Conservation (phyloP, 2,329 filamentous ascomycete species). For the Cercospora citrullina region DNA sequence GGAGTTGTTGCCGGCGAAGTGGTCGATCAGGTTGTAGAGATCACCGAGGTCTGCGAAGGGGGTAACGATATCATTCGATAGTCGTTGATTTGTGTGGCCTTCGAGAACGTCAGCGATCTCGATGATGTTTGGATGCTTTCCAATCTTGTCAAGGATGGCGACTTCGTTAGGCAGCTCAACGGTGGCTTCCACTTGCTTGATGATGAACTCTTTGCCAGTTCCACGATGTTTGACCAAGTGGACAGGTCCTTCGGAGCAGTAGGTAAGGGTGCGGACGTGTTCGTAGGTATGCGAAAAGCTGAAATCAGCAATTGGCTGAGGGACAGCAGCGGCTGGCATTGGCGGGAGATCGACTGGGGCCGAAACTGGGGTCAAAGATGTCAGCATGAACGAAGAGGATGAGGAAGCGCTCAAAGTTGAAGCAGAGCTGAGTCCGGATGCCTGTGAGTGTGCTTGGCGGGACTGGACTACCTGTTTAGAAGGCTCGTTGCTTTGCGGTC, state of each 20-base stretch:
- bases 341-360: neutral
- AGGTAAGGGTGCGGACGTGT: constrained; percentile 9
- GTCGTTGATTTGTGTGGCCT: neutral
- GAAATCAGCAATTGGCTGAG: neutral
- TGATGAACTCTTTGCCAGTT: constrained; percentile 15
- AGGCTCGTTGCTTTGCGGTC: neutral
- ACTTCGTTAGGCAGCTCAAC: neutral
- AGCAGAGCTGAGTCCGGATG: neutral
- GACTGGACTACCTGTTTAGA: neutral
- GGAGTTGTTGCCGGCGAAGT: neutral
- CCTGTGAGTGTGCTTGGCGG: neutral
- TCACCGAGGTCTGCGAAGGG: constrained; percentile 33
- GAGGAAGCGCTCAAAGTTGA: neutral
- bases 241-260: constrained; percentile 16
- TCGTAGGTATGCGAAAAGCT: constrained; percentile 17
- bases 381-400: neutral
- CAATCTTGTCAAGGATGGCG: neutral
- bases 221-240: constrained; percentile 14
- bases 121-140: constrained; percentile 19
- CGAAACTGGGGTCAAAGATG: neutral
- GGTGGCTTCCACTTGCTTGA: constrained; percentile 15
- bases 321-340: neutral
- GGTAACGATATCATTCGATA: constrained; percentile 19
- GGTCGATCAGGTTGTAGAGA: constrained; percentile 19
- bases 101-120: constrained; percentile 9